A percentile compares a stretch with the other conserved stretches of the same genome.
Evolutionary conservation across 2,329 filamentous ascomycete genomes (phyloP).

Genomic region (Aspergillus pseudotamarii): DNA sequence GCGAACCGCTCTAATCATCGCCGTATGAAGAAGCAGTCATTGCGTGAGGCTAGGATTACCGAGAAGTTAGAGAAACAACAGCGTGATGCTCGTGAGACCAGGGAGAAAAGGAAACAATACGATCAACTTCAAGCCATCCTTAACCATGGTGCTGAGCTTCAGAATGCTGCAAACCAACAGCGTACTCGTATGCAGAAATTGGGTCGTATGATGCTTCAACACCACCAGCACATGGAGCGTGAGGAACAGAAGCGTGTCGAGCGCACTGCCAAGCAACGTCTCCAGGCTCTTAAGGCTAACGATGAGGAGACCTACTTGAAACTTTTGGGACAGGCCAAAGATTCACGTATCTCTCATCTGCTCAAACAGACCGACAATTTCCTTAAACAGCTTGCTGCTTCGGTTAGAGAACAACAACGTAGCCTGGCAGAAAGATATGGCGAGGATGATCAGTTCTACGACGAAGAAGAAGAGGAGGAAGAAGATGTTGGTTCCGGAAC

Average conservation of each 20-base stretch:
- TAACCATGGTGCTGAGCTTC: constrained; percentile 77
- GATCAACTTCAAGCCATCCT: constrained; percentile 89
- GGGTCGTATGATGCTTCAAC: constrained; percentile 81
- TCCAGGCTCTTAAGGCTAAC: constrained; percentile 97
- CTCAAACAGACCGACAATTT: constrained; percentile 97
- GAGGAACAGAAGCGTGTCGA: constrained; percentile 99
- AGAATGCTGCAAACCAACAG: constrained; percentile 67
- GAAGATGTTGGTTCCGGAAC: constrained; percentile 67
- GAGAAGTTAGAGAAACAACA: constrained; percentile 99
- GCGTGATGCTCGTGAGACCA: constrained; percentile 89
- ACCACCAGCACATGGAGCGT: constrained; percentile 96
- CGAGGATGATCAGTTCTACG: constrained; percentile 58
- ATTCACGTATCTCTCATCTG: constrained; percentile 97
- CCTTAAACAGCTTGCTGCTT: constrained; percentile 90
- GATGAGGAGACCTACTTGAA: constrained; percentile 99
- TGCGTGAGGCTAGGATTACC: constrained; percentile 93
- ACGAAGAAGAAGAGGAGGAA: constrained; percentile 64
- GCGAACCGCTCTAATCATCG: constrained; percentile 90
- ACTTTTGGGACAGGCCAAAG: constrained; percentile 95
- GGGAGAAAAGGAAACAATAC: constrained; percentile 95
- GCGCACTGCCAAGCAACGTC: constrained; percentile 97
- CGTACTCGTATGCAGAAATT: constrained; percentile 80
- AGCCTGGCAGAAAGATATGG: constrained; percentile 79
- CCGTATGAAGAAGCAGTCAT: constrained; percentile 94
- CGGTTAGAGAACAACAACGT: constrained; percentile 91